Evolutionary conservation across 1,284 basidiomycete species (phyloP).

Genomic region (Ganoderma boninense): DNA sequence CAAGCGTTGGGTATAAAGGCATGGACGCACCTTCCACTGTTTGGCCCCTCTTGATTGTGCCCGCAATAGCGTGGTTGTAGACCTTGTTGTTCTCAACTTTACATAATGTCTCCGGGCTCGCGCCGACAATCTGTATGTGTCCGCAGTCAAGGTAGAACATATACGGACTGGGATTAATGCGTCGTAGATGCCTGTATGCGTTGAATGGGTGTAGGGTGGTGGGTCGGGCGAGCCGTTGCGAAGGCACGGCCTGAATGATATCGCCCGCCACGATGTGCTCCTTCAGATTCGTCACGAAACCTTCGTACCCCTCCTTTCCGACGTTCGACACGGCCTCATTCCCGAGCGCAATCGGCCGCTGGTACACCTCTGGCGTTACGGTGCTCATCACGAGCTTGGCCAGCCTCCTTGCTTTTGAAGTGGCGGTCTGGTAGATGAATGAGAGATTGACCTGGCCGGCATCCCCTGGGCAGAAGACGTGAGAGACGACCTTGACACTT

Average conservation of each 20-base stretch:
- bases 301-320: constrained; percentile 92
- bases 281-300: constrained; percentile 92
- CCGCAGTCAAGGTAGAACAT: constrained; percentile 99
- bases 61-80: constrained; percentile 98
- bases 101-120: constrained; percentile 97
- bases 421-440: constrained; percentile 86
- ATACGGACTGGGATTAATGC: constrained; percentile 97
- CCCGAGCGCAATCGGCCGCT: constrained; percentile 76
- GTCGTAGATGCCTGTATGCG: constrained; percentile 91
- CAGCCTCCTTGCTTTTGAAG: constrained; percentile 78
- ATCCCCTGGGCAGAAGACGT: constrained; percentile 86
- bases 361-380: constrained; percentile 72
- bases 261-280: constrained; percentile 96
- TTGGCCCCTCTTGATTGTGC: constrained; percentile 91
- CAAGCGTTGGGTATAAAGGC: neutral
- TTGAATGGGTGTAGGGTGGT: constrained; percentile 97
- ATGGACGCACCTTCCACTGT: constrained; percentile 76
- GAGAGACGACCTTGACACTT: constrained; percentile 93
- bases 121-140: constrained; percentile 93
- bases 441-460: constrained; percentile 70
- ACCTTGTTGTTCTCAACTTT: constrained; percentile 95
- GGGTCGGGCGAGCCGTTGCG: constrained; percentile 87
- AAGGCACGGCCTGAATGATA: constrained; percentile 99
- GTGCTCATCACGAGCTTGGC: constrained; percentile 70
- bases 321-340: constrained; percentile 87